phyloP scores from a whole-genome alignment of 805 yeast species.

The Pichia heedii region DNA sequence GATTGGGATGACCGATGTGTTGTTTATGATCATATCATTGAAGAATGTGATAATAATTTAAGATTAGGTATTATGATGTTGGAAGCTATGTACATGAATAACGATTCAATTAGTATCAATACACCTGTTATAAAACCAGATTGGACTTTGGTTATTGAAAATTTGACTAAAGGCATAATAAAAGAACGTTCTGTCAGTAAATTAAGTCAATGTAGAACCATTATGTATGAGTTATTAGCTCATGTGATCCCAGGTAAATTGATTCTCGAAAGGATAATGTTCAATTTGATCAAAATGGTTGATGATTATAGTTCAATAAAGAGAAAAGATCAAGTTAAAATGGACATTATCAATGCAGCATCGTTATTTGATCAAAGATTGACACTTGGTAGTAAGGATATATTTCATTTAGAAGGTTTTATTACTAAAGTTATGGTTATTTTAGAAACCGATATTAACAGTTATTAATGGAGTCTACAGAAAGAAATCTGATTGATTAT shows the following conservation, averaged over 20 bases:
- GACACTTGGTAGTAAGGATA: slow-evolving; percentile 77
- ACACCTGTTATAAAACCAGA: slow-evolving; percentile 65
- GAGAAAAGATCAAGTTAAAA: slow-evolving; percentile 23
- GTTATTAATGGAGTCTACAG: background rate
- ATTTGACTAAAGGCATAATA: slow-evolving; percentile 51
- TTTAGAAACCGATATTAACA: slow-evolving; percentile 35
- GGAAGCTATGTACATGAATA: slow-evolving; percentile 74
- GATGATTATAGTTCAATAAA: slow-evolving; percentile 14
- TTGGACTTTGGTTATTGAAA: slow-evolving; percentile 77
- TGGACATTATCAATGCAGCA: slow-evolving; percentile 48
- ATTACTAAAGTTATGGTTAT: slow-evolving; percentile 80
- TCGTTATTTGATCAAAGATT: slow-evolving; percentile 78
- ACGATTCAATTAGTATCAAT: slow-evolving; percentile 37
- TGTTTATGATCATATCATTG: slow-evolving; percentile 45
- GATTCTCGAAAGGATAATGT: slow-evolving; percentile 55
- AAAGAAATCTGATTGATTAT: background rate
- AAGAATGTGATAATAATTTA: slow-evolving; percentile 56
- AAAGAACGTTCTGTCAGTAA: slow-evolving; percentile 57
- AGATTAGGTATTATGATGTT: slow-evolving; percentile 69
- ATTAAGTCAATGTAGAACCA: slow-evolving; percentile 51
- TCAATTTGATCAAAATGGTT: slow-evolving; percentile 24
- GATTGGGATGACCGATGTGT: slow-evolving; percentile 27
- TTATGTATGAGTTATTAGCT: slow-evolving; percentile 73
- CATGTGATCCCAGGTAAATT: slow-evolving; percentile 89
- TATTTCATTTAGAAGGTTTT: slow-evolving; percentile 92